Evolutionary conservation across 495 filamentous ascomycete species (phyloP).

Genomic region (Aspergillus conjunctus): DNA sequence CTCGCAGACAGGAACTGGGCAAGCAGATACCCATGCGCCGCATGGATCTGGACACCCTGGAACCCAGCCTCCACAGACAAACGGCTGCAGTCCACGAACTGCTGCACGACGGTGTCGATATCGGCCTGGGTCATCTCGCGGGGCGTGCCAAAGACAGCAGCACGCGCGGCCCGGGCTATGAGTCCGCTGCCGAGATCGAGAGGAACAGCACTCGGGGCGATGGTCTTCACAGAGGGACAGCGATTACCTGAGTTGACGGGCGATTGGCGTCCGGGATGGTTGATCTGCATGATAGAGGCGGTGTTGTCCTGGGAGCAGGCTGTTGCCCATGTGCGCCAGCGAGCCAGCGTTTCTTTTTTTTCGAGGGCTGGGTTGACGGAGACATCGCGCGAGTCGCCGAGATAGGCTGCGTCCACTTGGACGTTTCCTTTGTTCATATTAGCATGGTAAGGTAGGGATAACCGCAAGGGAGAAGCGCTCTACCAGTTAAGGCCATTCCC

Average conservation of each 20-base stretch:
- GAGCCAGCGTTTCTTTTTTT: not conserved
- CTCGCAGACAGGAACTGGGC: constrained; percentile 11
- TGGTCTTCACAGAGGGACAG: not conserved
- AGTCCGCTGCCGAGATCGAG: not conserved
- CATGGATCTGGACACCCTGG: constrained; percentile 19
- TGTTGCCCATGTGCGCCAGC: no score
- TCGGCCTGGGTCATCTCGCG: constrained; percentile 1
- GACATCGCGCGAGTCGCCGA: not conserved
- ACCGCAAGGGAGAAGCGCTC: no score
- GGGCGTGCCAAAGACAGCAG: not conserved
- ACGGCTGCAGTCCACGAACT: constrained; percentile 3
- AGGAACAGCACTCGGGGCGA: not conserved
- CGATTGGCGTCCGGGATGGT: constrained; percentile 2
- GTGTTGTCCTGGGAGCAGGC: not conserved
- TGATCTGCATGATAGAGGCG: not conserved
- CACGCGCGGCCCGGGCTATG: not conserved
- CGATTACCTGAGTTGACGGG: not conserved
- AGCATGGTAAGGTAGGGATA: no score
- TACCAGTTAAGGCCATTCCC: not conserved
- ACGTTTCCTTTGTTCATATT: not conserved
- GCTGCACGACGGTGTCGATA: constrained; percentile 1
- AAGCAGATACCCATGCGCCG: constrained; percentile 15
- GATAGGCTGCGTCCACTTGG: not conserved
- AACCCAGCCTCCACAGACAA: not conserved
- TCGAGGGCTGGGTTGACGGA: not conserved